These are phyloP conservation scores for Coemansia sp. DNA, from an alignment of 192 early-diverging fungal species.

Conservation along the genomic window DNA sequence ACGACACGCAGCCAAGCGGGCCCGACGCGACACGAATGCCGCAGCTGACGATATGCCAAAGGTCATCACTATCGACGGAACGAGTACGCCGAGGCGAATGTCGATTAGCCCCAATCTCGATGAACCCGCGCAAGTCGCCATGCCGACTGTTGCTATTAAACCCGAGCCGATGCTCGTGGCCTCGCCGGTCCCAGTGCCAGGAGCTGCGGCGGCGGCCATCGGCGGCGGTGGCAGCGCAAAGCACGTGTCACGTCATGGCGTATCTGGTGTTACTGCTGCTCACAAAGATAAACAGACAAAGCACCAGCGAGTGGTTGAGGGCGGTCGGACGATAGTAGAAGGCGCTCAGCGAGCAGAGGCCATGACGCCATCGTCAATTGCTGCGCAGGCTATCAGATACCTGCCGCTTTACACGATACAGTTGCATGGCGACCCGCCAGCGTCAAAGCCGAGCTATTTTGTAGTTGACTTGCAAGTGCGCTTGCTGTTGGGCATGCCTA, in stretches of 20 bases:
- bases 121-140: not conserved
- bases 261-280: not conserved
- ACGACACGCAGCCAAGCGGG: not conserved
- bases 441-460: conserved; percentile 58
- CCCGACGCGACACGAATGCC: not conserved
- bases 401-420: conserved; percentile 75
- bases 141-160: conserved; percentile 31
- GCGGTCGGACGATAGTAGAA: conserved; percentile 40
- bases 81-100: conserved; percentile 6
- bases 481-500: conserved; percentile 60
- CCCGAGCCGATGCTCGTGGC: conserved; percentile 4
- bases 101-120: conserved; percentile 5
- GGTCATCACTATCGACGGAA: conserved; percentile 20
- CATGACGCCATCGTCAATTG: conserved; percentile 34
- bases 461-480: conserved; percentile 73
- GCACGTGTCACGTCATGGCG: conserved; percentile 1
- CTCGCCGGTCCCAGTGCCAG: not conserved
- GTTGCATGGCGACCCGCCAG: conserved; percentile 46
- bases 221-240: not conserved
- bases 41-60: not conserved
- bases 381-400: conserved; percentile 61
- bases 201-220: not conserved
- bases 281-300: conserved; percentile 10
- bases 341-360: conserved; percentile 8
- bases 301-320: not conserved